Base-by-base conservation (phyloP, 1,284 basidiomycete genomes). In the Rhodotorula sp. region DNA sequence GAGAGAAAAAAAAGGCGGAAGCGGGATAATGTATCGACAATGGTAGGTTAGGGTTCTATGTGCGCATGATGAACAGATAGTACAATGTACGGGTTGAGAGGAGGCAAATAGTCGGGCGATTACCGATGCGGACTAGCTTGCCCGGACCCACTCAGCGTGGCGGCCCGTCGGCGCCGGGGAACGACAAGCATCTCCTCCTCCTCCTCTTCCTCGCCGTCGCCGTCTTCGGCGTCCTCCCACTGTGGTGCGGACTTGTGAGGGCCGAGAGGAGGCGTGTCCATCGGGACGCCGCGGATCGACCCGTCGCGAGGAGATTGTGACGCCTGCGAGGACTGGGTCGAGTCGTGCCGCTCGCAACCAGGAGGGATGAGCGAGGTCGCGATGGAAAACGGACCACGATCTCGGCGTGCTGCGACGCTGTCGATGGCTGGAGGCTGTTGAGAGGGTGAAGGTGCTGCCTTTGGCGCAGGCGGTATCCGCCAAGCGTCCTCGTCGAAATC, bases 111-210 rank as follows among this genome's bases (percentile, higher is more conserved):
- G 53, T 18, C 12, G 12, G 26, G 53, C 26, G 37, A 30, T 29
- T 29, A 54, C 26, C 53, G 53, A 5, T 54, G 53, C 26, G 62
- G 62, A 15, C 45, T 53, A 3, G 26, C 60, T 26, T 33, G 26
- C 6, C 54, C 49, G 44, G 49, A 66, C 26, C 58, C 53, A 26
- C 42, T 46, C n/a, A 69, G 45, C 5, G 73, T 74, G 20, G 68
- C 51, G 2, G 73, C 73, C 42, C 73, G 44, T n/a, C 66, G 51
- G 10, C 73, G 29, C 22, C 73, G 45, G 46, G 66, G 63, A 18
- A 69, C 70, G 37, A 75, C 60, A 49, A 75, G 49, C 51, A 75
- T 64, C 44, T 68, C 70, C 33, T 67, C 68, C 48, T 68, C 68
- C 12, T 62, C 68, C 12, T 69, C 70, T 15, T 69, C 71, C n/a